Conservation (phyloP, 768 basidiomycete genomes). For the Collybia sordida region DNA sequence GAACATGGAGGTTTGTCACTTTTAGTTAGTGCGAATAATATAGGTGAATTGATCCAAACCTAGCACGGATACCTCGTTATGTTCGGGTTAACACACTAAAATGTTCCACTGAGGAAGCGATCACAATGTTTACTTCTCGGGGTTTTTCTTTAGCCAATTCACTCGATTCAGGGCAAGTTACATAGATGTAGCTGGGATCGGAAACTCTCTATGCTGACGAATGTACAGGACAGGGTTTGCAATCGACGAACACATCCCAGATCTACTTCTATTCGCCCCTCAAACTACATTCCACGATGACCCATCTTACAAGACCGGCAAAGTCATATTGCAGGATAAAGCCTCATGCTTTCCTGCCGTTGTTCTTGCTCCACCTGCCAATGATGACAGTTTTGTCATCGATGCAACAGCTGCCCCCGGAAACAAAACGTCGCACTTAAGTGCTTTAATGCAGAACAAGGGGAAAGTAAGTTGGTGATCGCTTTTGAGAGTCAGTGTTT, state of each 20-base stretch:
- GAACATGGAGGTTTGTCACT: slow-evolving; percentile 54
- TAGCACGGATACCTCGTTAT: slow-evolving; percentile 80
- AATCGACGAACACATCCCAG: slow-evolving; percentile 77
- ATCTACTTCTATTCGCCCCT: slow-evolving; percentile 79
- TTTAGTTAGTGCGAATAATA: slow-evolving; percentile 1
- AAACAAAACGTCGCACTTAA: slow-evolving; percentile 95
- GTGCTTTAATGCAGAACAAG: slow-evolving; percentile 80
- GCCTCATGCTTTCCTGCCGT: slow-evolving; percentile 95
- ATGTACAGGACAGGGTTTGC: slow-evolving; percentile 57
- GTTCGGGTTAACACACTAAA: slow-evolving; percentile 76
- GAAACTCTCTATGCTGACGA: slow-evolving; percentile 4
- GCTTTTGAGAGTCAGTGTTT: not conserved
- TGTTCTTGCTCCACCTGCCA: slow-evolving; percentile 73
- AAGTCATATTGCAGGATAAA: slow-evolving; percentile 94
- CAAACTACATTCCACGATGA: slow-evolving; percentile 67
- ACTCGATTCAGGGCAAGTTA: slow-evolving; percentile 49
- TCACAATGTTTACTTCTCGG: slow-evolving; percentile 50
- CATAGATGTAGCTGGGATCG: slow-evolving; percentile 5
- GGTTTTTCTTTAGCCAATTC: slow-evolving; percentile 58
- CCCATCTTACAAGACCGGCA: slow-evolving; percentile 70
- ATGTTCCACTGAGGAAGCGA: slow-evolving; percentile 67
- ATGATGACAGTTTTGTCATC: slow-evolving; percentile 60
- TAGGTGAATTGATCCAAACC: slow-evolving; percentile 10
- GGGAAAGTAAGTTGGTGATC: slow-evolving; percentile 59
- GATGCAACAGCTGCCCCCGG: slow-evolving; percentile 97